Evolutionary conservation across 352 stramenopile species (phyloP), one percentile per base, ranked within the genome.

Genomic region (Globisporangium apiculatum): DNA sequence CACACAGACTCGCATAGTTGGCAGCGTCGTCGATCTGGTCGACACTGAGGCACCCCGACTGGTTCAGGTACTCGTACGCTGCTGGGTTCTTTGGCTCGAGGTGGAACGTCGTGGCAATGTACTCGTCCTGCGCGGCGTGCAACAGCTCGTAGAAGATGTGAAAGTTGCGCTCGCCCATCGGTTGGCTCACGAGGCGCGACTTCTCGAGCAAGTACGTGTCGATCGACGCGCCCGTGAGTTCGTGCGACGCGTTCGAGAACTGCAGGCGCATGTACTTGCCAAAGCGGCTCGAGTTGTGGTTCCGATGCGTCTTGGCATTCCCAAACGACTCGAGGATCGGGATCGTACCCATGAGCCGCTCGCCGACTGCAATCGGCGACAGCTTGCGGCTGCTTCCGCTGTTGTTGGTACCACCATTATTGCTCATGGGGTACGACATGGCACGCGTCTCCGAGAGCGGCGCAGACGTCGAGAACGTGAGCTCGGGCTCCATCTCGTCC

Each of bases 281-380:
- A 52, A 97, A 97, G 43, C 88, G 86, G 76, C 82, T 94, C 15
- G 82, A 94, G 65, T 97, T 97, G 72, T 97, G 79, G 65, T 97
- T 97, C 46, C 88, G 81, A 41, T 87, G 78, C 0, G 85, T 94
- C 71, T 91, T 94, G 69, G 86, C 86, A 63, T 95, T 95, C 4
- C 85, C 85, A 70, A 95, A 95, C 5, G 86, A 91, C 60, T 95
- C 86, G n/a, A 95, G 69, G 52, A 95, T 98, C 10, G 96, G 97
- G 49, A 90, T 93, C 4, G 83, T 94, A 62, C 94, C 84, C 86
- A 91, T 92, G 9, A 94, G 67, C 7, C 84, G 71, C 43, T 87
- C 79, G 4, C 82, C 84, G 4, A 94, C 72, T 10, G 79, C 79
- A 8, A 87, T 77, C 7, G 82, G 72, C 47, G 79, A 88, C 12